Conservation (phyloP, 2,329 filamentous ascomycete species). For the Rhytidhysteron rufulum region DNA sequence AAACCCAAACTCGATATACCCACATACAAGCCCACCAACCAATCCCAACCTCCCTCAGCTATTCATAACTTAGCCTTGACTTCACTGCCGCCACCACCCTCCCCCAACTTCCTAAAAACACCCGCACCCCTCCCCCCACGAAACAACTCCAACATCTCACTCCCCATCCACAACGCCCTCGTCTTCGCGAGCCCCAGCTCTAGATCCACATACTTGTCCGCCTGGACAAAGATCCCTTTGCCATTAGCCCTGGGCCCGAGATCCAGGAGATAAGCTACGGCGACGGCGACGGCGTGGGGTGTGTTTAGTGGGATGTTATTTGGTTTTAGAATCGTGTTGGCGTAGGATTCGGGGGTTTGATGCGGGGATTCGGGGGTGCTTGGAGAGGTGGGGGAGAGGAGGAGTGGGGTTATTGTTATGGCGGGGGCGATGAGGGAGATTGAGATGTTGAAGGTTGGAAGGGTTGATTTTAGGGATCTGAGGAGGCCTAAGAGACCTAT, state of each 20-base stretch:
- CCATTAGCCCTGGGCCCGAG: conserved; percentile 43
- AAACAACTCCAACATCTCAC: conserved; percentile 49
- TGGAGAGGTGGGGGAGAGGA: conserved; percentile 29
- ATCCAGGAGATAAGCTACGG: conserved; percentile 44
- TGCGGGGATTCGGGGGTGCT: no score
- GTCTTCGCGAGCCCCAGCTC: conserved; percentile 45
- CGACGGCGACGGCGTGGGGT: conserved; percentile 41
- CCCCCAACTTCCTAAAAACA: conserved; percentile 27
- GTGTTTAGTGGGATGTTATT: conserved; percentile 47
- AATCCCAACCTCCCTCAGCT: no score
- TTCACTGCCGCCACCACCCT: no score
- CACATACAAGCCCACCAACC: no score
- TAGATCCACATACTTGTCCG: conserved; percentile 40
- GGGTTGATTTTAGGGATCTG: conserved; percentile 48
- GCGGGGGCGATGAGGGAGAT: conserved; percentile 47
- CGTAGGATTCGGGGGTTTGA: conserved; percentile 38
- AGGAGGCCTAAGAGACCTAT: conserved; percentile 47
- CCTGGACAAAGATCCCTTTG: conserved; percentile 45
- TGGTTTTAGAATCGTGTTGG: conserved; percentile 37
- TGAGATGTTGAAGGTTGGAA: conserved; percentile 42
- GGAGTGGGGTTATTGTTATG: conserved; percentile 47
- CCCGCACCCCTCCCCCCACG: conserved; percentile 39
- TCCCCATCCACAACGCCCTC: conserved; percentile 47
- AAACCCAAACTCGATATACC: no score
- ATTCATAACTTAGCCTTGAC: no score